A percentile compares a stretch with the other conserved stretches of the same genome.
Evolutionary conservation across 495 filamentous ascomycete species (phyloP).

Genomic region (Penicillium alfredii): DNA sequence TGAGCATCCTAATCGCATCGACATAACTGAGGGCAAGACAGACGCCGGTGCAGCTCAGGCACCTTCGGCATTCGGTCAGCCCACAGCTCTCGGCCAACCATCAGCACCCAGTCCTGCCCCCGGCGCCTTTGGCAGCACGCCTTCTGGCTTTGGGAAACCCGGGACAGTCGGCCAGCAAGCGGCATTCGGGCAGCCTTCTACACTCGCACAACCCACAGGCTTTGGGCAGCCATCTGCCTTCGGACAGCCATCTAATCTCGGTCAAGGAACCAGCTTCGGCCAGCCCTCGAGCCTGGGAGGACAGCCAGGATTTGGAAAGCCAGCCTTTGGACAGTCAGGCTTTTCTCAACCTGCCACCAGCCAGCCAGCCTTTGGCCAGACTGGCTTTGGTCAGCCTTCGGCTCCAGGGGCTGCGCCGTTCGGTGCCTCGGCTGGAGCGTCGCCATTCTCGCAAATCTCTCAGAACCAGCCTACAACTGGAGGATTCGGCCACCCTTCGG

Average conservation of each 20-base stretch:
- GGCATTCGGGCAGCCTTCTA: conserved; percentile 25
- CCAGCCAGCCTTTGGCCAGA: conserved; percentile 28
- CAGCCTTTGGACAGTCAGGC: conserved; percentile 13
- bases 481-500: conserved; percentile 27
- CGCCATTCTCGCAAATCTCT: conserved; percentile 33
- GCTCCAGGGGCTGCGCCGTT: conserved; percentile 14
- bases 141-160: too few relatives aligned
- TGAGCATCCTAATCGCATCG: conserved; percentile 74
- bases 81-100: conserved; percentile 15
- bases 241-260: conserved; percentile 26
- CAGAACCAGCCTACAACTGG: conserved; percentile 18
- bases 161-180: conserved; percentile 4
- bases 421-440: conserved; percentile 18
- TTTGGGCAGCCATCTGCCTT: conserved; percentile 29
- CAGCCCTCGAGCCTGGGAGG: conserved; percentile 30
- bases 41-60: conserved; percentile 12
- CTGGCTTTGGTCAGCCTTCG: conserved; percentile 20
- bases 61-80: conserved; percentile 26
- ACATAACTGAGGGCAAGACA: conserved; percentile 55
- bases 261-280: conserved; percentile 25
- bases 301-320: conserved; percentile 28
- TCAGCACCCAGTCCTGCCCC: too few relatives aligned
- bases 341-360: conserved; percentile 19
- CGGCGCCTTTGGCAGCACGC: conserved; percentile 12
- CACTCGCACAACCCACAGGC: conserved; percentile 29